Conservation (phyloP, 495 filamentous ascomycete species). For the Aspergillus bridgeri region DNA sequence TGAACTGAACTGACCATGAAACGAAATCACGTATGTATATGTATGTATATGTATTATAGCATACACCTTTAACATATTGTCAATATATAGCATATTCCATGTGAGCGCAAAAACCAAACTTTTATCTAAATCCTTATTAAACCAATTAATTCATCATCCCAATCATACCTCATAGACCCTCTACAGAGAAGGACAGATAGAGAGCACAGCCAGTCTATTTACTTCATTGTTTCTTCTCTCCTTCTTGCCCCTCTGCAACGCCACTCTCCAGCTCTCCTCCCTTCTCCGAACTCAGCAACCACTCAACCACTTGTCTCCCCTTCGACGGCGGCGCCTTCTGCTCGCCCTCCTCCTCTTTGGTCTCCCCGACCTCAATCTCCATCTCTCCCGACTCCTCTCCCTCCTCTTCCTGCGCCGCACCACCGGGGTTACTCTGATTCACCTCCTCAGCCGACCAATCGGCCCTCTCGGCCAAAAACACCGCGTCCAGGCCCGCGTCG, state of each 20-base stretch:
- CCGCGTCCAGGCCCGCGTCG: conserved; percentile 75
- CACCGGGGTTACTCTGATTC: conserved; percentile 15
- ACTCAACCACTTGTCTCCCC: conserved; percentile 45
- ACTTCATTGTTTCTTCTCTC: background rate
- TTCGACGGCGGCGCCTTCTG: conserved; percentile 26
- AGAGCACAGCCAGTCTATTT: conserved; percentile 11
- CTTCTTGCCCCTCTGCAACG: conserved; percentile 20
- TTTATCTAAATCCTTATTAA: background rate
- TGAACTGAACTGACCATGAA: background rate
- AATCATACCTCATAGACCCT: background rate
- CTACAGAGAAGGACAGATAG: too few relatives aligned
- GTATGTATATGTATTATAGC: background rate
- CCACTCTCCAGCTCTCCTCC: conserved; percentile 33
- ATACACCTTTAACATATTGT: background rate
- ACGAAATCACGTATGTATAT: background rate
- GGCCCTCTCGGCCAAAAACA: conserved; percentile 77
- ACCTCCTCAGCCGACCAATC: conserved; percentile 36
- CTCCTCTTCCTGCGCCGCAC: conserved; percentile 27
- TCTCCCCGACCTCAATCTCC: conserved; percentile 10
- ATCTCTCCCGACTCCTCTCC: conserved; percentile 28
- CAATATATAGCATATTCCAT: background rate
- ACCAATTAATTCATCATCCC: background rate
- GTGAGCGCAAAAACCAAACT: background rate
- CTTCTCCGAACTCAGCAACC: conserved; percentile 43
- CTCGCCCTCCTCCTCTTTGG: conserved; percentile 16